Conservation (phyloP, 1,139 yeast species). For the Kodamaea derodonti region DNA sequence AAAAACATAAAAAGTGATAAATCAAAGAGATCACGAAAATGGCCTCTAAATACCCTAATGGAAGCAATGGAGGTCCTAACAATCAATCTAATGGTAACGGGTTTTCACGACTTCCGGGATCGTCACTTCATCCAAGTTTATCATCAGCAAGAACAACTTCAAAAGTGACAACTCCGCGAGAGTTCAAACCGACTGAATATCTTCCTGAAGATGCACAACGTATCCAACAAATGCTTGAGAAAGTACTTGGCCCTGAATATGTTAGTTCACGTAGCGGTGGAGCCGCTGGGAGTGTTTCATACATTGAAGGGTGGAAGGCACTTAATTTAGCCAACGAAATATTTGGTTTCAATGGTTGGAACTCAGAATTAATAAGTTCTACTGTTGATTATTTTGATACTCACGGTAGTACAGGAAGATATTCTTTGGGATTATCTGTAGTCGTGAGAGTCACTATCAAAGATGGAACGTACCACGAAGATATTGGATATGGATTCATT, state of each 20-base stretch:
- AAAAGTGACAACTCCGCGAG: conserved; percentile 8
- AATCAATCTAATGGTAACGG: neutral
- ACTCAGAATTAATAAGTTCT: conserved; percentile 59
- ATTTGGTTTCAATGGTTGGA: conserved; percentile 83
- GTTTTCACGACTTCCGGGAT: neutral
- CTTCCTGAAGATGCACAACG: conserved; percentile 34
- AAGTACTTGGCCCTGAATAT: conserved; percentile 84
- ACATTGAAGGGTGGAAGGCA: conserved; percentile 80
- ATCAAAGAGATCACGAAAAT: too few species aligned
- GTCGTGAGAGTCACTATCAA: conserved; percentile 67
- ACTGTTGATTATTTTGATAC: conserved; percentile 73
- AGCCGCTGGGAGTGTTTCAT: conserved; percentile 64
- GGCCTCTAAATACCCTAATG: too few species aligned
- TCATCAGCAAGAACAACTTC: neutral
- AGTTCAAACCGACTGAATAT: conserved; percentile 29
- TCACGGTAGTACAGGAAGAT: conserved; percentile 48
- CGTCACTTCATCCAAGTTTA: neutral
- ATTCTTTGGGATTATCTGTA: conserved; percentile 64
- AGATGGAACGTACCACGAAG: conserved; percentile 78
- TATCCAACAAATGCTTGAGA: conserved; percentile 47
- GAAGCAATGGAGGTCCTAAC: too few species aligned
- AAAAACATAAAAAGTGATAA: too few species aligned
- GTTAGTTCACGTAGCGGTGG: conserved; percentile 80
- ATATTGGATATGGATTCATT: conserved; percentile 75
- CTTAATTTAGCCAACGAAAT: conserved; percentile 74